These are phyloP conservation scores for Pontederia paniculata DNA, from an alignment of 176 grass and related monocot genomes.

Conservation along the genomic window DNA sequence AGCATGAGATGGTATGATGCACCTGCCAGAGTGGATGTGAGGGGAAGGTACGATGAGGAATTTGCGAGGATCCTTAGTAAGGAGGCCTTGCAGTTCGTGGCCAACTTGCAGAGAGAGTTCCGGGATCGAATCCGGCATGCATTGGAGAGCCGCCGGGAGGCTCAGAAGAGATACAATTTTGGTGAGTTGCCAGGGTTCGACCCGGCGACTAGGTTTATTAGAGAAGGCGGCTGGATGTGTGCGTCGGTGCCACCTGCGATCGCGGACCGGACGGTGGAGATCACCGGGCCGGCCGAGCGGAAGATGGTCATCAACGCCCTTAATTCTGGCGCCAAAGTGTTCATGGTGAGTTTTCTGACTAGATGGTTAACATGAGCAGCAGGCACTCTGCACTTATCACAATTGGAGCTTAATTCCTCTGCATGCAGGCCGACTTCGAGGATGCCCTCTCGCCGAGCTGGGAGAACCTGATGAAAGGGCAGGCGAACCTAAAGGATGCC, in stretches of 20 bases:
- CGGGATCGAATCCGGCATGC: constrained; percentile 49
- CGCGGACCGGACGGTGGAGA: constrained; percentile 72
- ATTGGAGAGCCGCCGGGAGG: constrained; percentile 58
- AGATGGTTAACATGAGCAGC: no score
- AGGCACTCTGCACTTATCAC: neutral
- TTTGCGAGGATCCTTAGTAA: constrained; percentile 57
- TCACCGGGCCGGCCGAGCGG: constrained; percentile 72
- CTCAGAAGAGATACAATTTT: constrained; percentile 57
- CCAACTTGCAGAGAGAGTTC: constrained; percentile 64
- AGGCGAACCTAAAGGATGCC: constrained; percentile 77
- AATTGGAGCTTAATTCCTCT: neutral
- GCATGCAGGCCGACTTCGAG: constrained; percentile 76
- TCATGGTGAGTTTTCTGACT: constrained; percentile 36
- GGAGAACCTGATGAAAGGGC: constrained; percentile 92
- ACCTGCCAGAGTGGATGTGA: constrained; percentile 71
- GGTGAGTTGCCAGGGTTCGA: constrained; percentile 57
- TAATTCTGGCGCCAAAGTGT: constrained; percentile 91
- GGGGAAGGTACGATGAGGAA: constrained; percentile 54
- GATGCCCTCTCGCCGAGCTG: constrained; percentile 89
- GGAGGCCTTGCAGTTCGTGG: constrained; percentile 66
- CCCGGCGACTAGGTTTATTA: constrained; percentile 45
- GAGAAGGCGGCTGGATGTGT: constrained; percentile 52
- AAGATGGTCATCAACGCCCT: constrained; percentile 99
- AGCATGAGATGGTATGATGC: constrained; percentile 40
- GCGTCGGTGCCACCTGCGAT: constrained; percentile 50